Evolutionary conservation across 2,329 filamentous ascomycete genomes (phyloP), one percentile per base, ranked within the genome.

Genomic region (Colletotrichum paranaense): DNA sequence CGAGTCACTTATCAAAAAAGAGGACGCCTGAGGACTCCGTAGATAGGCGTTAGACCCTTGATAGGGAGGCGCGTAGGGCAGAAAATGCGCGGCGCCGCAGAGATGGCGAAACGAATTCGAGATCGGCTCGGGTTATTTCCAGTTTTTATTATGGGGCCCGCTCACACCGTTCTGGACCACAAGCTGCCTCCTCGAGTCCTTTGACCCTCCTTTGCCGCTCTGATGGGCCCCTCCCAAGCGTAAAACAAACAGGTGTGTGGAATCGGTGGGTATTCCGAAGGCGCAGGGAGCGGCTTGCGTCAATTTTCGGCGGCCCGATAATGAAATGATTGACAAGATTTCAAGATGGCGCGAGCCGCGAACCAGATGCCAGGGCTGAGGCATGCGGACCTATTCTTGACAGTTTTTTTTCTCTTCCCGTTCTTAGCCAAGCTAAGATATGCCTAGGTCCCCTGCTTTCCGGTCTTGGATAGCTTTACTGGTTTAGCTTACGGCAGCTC

Each of bases 121-220:
- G 62, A 64, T 64, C 49, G 42, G 62, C 49, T 64, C 62, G 62
- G 62, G 62, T 64, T 64, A 19, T 64, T 55, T 64, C 62, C 62
- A 64, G 2, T 64, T 64, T 64, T 64, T 19, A 35, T 38, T 64
- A 26, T 64, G 62, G 62, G 8, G 2, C 62, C 46, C n/a, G 12
- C 28, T 38, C 46, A 49, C 46, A 30, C 46, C n/a, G 46, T 55
- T 64, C 62, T 55, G 62, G 62, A 55, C 60, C 30, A 42, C 38
- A 42, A 42, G 16, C 60, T 62, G 59, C 35, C 38, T 26, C 24
- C 35, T 49, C 11, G 32, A 35, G 32, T 12, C 32, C 32, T 42
- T 62, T 38, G 58, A 28, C 58, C 38, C 38, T 38, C 35, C 46
- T 49, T 63, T 16, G 60, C 60, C 46, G 60, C 46, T 32, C n/a